phyloP scores from a whole-genome alignment of 805 yeast genomes.

The Blastobotrys chiropterorum region DNA sequence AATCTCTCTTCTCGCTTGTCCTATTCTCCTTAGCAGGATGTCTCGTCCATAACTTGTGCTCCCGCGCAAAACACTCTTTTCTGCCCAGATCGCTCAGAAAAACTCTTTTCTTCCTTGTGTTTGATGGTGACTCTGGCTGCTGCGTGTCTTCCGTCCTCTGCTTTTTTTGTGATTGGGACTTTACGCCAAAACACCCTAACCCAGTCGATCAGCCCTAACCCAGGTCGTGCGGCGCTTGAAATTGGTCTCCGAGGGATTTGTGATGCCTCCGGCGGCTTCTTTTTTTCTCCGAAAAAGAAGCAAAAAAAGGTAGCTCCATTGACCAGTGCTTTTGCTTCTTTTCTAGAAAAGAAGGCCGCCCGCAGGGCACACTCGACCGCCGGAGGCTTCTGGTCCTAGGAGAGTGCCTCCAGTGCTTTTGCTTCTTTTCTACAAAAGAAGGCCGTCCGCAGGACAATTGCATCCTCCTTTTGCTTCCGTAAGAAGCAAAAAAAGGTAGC shows the following conservation, averaged over 20 bases:
- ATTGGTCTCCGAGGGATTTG: neutral
- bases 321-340: neutral
- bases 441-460: no score
- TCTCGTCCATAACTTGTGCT: no score
- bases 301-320: neutral
- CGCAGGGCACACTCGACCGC: no score
- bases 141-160: neutral
- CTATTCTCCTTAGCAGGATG: neutral
- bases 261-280: neutral
- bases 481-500: no score
- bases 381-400: no score
- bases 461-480: no score
- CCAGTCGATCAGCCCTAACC: neutral
- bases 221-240: neutral
- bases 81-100: no score
- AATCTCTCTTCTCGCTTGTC: neutral
- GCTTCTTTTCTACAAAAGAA: no score
- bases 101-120: neutral
- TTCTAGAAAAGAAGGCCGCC: neutral
- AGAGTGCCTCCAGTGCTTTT: no score
- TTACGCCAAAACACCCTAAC: neutral
- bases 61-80: no score
- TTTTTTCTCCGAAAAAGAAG: neutral
- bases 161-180: neutral
- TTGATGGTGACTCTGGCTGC: neutral